Conservation (phyloP, 306 rosid species). For the Citrullus amarus region DNA sequence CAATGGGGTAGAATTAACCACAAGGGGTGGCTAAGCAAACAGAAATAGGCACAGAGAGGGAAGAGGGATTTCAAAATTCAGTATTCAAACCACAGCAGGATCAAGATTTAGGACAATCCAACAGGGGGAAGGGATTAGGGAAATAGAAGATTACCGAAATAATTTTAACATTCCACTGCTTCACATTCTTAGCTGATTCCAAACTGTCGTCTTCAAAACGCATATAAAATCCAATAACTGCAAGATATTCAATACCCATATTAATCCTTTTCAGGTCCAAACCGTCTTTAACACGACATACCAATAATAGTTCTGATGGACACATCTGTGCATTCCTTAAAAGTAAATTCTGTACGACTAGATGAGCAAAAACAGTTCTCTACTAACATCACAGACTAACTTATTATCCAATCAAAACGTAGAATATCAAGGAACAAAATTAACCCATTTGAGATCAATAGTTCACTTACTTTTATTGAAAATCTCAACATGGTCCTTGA, state of each 20-base stretch:
- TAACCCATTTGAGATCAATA: slow-evolving; percentile 3
- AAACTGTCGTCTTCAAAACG: slow-evolving; percentile 76
- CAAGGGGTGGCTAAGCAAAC: background rate
- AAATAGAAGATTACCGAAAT: slow-evolving; percentile 42
- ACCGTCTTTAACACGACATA: background rate
- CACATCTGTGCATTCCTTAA: background rate
- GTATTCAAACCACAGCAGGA: background rate
- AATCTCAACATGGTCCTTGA: slow-evolving; percentile 51
- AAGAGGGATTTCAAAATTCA: background rate
- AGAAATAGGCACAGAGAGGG: background rate
- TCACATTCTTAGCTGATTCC: slow-evolving; percentile 79
- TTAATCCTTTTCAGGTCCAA: background rate
- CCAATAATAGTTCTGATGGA: background rate
- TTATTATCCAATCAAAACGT: background rate
- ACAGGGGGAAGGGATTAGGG: background rate
- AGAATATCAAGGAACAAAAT: background rate
- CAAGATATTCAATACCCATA: background rate
- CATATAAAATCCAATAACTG: slow-evolving; percentile 54
- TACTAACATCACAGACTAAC: background rate
- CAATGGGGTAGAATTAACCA: background rate
- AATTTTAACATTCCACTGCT: slow-evolving; percentile 99
- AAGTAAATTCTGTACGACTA: background rate
- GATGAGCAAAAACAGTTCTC: background rate
- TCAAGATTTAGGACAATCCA: background rate
- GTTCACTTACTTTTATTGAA: slow-evolving; percentile 44